These are phyloP conservation scores for Penicillium italicum DNA, from an alignment of 2,329 filamentous ascomycete genomes.

Conservation along the genomic window DNA sequence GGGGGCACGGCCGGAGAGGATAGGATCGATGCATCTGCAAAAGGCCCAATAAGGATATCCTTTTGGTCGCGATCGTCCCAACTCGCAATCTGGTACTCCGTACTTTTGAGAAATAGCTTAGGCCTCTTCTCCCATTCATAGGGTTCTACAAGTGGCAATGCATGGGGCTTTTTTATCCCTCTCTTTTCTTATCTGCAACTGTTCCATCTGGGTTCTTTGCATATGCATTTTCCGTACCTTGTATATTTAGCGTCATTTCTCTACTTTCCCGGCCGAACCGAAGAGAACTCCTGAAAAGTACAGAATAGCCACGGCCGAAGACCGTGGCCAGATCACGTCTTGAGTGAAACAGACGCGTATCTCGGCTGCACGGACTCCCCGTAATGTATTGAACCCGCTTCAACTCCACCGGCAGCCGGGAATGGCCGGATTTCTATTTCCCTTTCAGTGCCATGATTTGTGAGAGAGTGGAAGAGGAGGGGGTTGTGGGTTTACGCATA, in stretches of 20 bases:
- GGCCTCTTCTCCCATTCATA: background rate
- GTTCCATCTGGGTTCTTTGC: constrained; percentile 3
- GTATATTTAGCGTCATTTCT: background rate
- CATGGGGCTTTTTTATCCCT: background rate
- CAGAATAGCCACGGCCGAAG: background rate
- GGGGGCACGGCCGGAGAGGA: constrained; percentile 2
- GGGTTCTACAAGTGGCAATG: background rate
- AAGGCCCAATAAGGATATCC: constrained; percentile 17
- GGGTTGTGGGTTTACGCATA: background rate
- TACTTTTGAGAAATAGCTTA: constrained; percentile 8
- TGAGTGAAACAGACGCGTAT: constrained; percentile 36
- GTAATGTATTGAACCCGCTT: constrained; percentile 4
- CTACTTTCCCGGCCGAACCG: constrained; percentile 11
- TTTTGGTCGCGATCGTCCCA: constrained; percentile 1
- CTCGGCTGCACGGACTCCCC: constrained; percentile 34
- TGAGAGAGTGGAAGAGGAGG: background rate
- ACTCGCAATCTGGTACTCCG: constrained; percentile 16
- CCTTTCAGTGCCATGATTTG: background rate
- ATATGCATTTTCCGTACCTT: constrained; percentile 4
- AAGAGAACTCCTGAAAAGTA: background rate
- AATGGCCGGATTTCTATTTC: constrained; percentile 19
- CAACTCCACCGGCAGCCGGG: constrained; percentile 21
- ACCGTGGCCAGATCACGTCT: constrained; percentile 12
- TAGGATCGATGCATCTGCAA: constrained; percentile 15
- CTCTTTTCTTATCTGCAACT: constrained; percentile 1